Evolutionary conservation across 129 eudicot species (phyloP), one percentile per base, ranked within the genome.

Genomic region (Flaveria bidentis): DNA sequence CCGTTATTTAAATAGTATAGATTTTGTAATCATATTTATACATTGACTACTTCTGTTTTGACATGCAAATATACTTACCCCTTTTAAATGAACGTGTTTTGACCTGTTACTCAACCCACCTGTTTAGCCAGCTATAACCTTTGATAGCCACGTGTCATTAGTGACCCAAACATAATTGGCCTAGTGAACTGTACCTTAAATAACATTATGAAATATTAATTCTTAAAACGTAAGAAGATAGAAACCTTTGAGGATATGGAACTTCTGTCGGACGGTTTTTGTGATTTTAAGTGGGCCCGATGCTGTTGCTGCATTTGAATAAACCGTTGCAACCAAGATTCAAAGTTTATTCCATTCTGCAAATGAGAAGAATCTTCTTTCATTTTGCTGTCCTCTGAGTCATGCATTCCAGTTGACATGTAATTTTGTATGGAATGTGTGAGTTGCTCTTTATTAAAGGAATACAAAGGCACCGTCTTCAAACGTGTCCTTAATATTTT

Each of bases 401-500:
- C 36, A 30, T 30, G 5, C 36, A 30, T 30, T 30, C 5, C 36
- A 2, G 36, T 30, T 30, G 36, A 30, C 36, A 30, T 30, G 36
- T 30, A 3, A 3, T 30, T 30, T 30, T 30, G 36, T 30, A 4
- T 30, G 36, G 36, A 30, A 30, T 30, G 36, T 30, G 36, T 30
- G 36, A 30, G 5, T 30, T 30, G 5, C 36, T 30, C 36, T 30
- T 30, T 30, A 30, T 30, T 30, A 4, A 90, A 88, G 73, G 96
- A 85, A 78, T 83, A 86, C 10, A 91, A 52, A 53, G 98, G 98
- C 14, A 94, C 96, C 8, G 97, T 89, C 83, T 94, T 94, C 80
- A 94, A 83, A 41, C 97, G 87, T 44, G 98, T 94, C 79, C 91
- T 85, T 67, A 94, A 82, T 72, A 91, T 84, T 86, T 91, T 94